These are phyloP conservation scores for Aspergillus awamori DNA, from an alignment of 2,329 filamentous ascomycete genomes.

Conservation along the genomic window DNA sequence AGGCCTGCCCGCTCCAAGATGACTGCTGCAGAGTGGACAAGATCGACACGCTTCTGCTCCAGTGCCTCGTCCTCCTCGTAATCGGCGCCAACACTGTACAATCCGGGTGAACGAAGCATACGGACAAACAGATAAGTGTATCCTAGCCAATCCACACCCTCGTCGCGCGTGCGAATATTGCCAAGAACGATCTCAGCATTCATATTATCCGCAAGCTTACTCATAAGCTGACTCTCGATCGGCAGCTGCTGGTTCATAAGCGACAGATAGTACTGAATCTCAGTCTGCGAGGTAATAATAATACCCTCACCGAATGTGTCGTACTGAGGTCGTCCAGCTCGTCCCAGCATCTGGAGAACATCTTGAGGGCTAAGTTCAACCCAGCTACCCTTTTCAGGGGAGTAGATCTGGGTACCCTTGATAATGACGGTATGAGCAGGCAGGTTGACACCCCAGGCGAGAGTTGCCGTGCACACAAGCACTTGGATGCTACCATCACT, in stretches of 20 bases:
- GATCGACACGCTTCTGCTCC: slow-evolving; percentile 96
- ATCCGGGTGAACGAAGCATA: slow-evolving; percentile 90
- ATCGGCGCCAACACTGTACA: slow-evolving; percentile 94
- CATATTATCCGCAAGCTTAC: slow-evolving; percentile 89
- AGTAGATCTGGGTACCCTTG: slow-evolving; percentile 97
- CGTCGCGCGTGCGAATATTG: slow-evolving; percentile 86
- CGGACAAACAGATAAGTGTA: slow-evolving; percentile 98
- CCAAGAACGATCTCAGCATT: slow-evolving; percentile 96
- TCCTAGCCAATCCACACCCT: slow-evolving; percentile 98
- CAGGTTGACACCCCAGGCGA: slow-evolving; percentile 98
- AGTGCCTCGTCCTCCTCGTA: slow-evolving; percentile 90
- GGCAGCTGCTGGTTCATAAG: slow-evolving; percentile 95
- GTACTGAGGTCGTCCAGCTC: slow-evolving; percentile 93
- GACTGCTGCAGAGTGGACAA: slow-evolving; percentile 89
- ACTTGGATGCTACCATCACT: slow-evolving; percentile 89
- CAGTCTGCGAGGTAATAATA: slow-evolving; percentile 92
- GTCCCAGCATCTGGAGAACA: slow-evolving; percentile 96
- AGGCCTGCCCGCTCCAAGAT: slow-evolving; percentile 86
- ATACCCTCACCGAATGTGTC: slow-evolving; percentile 98
- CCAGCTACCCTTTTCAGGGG: slow-evolving; percentile 97
- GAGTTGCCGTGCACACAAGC: slow-evolving; percentile 93
- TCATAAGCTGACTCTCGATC: slow-evolving; percentile 94
- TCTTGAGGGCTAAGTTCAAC: slow-evolving; percentile 97
- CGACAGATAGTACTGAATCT: slow-evolving; percentile 97
- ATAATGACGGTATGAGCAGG: slow-evolving; percentile 98